phyloP scores from a whole-genome alignment of 306 rosid genomes.

The Glycyrrhiza uralensis region DNA sequence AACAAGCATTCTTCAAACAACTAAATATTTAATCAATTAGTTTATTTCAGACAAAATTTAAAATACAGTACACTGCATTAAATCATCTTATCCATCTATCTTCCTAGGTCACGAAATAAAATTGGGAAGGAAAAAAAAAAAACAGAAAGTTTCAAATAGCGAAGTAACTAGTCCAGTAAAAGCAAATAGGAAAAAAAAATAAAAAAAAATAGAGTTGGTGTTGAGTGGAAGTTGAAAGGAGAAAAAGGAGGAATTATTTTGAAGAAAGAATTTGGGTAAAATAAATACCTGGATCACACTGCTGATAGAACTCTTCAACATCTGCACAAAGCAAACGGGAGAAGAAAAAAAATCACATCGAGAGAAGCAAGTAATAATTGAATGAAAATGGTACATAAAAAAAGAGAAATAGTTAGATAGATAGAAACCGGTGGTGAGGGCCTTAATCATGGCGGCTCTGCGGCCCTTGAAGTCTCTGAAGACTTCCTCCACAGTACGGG shows the following conservation, averaged over 20 bases:
- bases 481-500: constrained; percentile 62
- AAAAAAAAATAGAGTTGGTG: no score
- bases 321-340: neutral
- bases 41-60: no score
- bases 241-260: neutral
- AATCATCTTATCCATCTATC: neutral
- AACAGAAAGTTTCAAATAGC: no score
- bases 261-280: no score
- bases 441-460: constrained; percentile 52
- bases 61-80: neutral
- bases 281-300: neutral
- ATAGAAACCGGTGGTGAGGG: constrained; percentile 41
- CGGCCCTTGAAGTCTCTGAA: constrained; percentile 71
- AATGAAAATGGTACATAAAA: no score
- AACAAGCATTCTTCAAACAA: neutral
- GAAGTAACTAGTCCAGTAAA: no score
- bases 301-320: neutral
- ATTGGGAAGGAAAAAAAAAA: no score
- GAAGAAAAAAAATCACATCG: no score
- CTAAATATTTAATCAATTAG: neutral
- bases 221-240: no score
- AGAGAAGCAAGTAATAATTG: neutral
- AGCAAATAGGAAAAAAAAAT: no score
- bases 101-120: neutral
- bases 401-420: neutral